Conservation (phyloP, 169 alveolate genomes). For the Plasmodium billcollinsi region DNA sequence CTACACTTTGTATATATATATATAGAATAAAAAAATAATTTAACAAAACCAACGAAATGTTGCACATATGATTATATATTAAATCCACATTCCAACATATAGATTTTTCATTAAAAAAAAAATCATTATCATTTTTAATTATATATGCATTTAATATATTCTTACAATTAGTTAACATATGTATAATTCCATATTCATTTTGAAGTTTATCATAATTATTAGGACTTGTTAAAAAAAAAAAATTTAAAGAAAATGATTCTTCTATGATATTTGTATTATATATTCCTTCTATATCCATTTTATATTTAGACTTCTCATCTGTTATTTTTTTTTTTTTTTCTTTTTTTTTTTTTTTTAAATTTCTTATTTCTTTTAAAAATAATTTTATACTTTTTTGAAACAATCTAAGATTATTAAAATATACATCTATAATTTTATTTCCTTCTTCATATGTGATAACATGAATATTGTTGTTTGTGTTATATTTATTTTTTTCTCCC, state of each 20-base stretch:
- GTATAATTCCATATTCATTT: background rate
- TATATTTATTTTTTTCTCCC: background rate
- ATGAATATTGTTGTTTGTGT: background rate
- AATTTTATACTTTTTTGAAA: constrained; percentile 50
- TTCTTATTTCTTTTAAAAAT: constrained; percentile 43
- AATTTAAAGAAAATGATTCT: background rate
- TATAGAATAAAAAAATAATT: constrained; percentile 45
- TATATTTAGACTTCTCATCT: background rate
- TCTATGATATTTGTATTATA: background rate
- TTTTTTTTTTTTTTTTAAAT: constrained; percentile 11
- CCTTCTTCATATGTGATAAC: background rate
- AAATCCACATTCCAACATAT: background rate
- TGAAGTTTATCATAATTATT: background rate
- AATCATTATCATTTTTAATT: background rate
- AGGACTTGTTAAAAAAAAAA: background rate
- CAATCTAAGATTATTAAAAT: constrained; percentile 20
- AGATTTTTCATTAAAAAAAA: background rate
- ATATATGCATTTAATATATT: constrained; percentile 12
- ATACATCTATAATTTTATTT: background rate
- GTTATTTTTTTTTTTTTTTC: background rate
- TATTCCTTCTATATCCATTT: constrained; percentile 6
- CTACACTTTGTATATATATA: constrained; percentile 9
- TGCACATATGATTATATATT: constrained; percentile 25
- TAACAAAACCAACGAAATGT: constrained; percentile 8
- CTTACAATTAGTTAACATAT: constrained; percentile 7